A percentile compares a stretch with the other conserved stretches of the same genome.
Evolutionary conservation across 2,329 filamentous ascomycete genomes (phyloP).

Genomic region (Penicillium sp.): DNA sequence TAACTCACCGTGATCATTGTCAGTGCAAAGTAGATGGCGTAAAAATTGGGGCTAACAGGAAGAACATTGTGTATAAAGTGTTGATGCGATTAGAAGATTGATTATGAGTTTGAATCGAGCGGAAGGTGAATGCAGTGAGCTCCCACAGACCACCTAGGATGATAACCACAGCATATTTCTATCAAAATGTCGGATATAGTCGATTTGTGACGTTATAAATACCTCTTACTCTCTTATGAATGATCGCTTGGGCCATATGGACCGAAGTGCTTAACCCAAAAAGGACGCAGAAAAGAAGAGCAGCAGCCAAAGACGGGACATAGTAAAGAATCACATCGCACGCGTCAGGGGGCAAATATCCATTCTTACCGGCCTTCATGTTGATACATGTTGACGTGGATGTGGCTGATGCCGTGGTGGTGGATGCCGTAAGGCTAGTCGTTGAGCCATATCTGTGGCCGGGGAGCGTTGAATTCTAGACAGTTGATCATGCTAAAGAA

Average conservation of each 20-base stretch:
- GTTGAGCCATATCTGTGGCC: neutral
- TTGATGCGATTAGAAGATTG: conserved; percentile 36
- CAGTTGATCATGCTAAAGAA: neutral
- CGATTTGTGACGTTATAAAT: neutral
- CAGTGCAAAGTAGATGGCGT: conserved; percentile 43
- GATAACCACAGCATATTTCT: conserved; percentile 47
- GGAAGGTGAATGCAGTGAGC: conserved; percentile 39
- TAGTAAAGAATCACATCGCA: conserved; percentile 37
- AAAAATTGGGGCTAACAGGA: conserved; percentile 48
- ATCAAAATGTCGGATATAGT: neutral
- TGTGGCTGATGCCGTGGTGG: conserved; percentile 9
- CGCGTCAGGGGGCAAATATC: conserved; percentile 37
- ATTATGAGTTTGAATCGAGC: conserved; percentile 41
- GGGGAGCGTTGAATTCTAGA: too few relatives aligned
- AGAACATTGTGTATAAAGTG: conserved; percentile 41
- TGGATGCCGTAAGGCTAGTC: neutral
- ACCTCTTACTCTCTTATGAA: conserved; percentile 30
- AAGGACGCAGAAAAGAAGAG: conserved; percentile 33
- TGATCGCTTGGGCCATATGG: conserved; percentile 35
- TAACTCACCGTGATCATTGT: conserved; percentile 42
- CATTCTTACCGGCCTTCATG: conserved; percentile 35
- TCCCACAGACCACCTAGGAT: conserved; percentile 46
- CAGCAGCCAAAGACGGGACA: conserved; percentile 32
- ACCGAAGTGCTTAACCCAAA: conserved; percentile 30
- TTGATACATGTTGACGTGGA: conserved; percentile 16